A percentile compares a stretch with the other conserved stretches of the same genome.
Conservation (phyloP, 179 eudicot species). For the Beta corolliflora region DNA sequence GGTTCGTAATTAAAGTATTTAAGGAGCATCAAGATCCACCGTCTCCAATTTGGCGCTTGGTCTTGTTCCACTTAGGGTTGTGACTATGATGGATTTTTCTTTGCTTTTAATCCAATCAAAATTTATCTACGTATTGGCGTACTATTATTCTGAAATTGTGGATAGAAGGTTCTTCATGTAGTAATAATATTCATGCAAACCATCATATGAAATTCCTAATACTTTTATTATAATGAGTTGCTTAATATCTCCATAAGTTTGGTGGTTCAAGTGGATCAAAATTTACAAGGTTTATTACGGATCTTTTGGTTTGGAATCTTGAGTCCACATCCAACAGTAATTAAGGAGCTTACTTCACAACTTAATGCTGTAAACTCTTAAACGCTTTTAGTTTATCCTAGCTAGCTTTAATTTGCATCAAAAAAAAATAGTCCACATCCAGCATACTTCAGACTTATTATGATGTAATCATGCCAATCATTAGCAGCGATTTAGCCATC, state of each 20-base stretch:
- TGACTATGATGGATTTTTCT: slow-evolving; percentile 6
- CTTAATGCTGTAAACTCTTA: no score
- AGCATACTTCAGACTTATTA: neutral
- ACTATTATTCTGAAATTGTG: neutral
- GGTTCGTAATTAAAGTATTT: slow-evolving; percentile 29
- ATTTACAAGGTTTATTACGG: neutral
- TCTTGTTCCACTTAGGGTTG: slow-evolving; percentile 17
- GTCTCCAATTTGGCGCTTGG: slow-evolving; percentile 22
- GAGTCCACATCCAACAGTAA: neutral
- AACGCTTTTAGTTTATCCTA: no score
- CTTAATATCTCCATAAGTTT: no score
- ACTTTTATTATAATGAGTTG: no score
- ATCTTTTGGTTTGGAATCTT: neutral
- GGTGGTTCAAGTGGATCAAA: neutral
- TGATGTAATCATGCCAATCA: no score
- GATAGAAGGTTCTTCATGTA: neutral
- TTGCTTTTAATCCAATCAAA: slow-evolving; percentile 13
- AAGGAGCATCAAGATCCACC: slow-evolving; percentile 42
- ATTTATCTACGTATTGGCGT: neutral
- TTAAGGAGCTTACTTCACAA: neutral
- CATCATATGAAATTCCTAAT: neutral
- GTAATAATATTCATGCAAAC: neutral
- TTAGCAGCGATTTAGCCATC: no score
- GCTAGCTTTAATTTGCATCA: no score
- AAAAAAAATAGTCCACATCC: neutral